phyloP scores from a whole-genome alignment of 352 stramenopile genomes.

The Elongisporangium anandrum region DNA sequence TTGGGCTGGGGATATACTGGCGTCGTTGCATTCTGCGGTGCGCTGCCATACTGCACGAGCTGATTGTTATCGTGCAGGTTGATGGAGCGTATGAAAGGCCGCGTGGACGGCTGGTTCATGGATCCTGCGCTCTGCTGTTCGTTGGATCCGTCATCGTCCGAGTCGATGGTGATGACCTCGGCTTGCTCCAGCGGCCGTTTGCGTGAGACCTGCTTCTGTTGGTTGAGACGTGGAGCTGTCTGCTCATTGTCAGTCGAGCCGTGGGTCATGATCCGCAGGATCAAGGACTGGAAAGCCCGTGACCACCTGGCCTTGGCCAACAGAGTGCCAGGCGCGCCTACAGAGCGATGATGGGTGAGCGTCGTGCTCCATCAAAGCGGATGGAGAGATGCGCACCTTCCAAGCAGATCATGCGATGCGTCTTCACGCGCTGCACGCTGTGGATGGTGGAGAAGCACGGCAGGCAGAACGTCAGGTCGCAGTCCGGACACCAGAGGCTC shows the following conservation, averaged over 20 bases:
- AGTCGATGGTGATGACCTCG: constrained; percentile 63
- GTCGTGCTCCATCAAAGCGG: background rate
- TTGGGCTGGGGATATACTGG: background rate
- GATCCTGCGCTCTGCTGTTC: background rate
- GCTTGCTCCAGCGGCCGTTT: constrained; percentile 29
- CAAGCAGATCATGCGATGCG: constrained; percentile 31
- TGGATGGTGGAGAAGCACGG: constrained; percentile 51
- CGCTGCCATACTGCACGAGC: background rate
- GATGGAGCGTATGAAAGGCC: background rate
- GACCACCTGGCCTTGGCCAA: constrained; percentile 43
- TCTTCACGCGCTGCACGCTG: constrained; percentile 19
- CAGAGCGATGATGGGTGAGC: background rate
- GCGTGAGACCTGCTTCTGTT: constrained; percentile 26
- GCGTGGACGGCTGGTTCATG: background rate
- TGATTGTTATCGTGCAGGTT: background rate
- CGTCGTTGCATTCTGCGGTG: background rate
- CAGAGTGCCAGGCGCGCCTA: constrained; percentile 36
- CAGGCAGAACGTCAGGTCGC: constrained; percentile 59
- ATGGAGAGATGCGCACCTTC: constrained; percentile 27
- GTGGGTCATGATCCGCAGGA: constrained; percentile 32
- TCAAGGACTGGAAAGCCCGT: constrained; percentile 27
- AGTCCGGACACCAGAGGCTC: constrained; percentile 49
- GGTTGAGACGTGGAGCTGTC: too few species aligned
- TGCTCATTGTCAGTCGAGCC: constrained; percentile 1
- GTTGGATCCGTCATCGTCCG: constrained; percentile 19